Base-by-base conservation (phyloP, 352 stramenopile species). In the Globisporangium carolinianum region DNA sequence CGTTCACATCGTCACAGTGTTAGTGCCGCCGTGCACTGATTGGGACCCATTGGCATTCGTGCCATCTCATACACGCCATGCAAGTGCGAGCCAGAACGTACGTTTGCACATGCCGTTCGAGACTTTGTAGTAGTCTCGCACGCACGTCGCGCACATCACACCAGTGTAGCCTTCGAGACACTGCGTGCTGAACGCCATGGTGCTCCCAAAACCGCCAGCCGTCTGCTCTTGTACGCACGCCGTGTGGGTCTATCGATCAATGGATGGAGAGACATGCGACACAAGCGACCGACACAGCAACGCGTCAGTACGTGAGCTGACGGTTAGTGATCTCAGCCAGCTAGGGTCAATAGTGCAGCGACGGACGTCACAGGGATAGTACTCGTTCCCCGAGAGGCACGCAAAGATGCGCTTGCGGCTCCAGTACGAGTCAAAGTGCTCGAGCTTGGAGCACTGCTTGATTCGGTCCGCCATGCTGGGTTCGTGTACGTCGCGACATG, bases 351-450 rank as follows among this genome's bases (percentile, higher is more conserved):
- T 3, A 3, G 6, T 14, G 9, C 37, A 6, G 17, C 7, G 1
- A 65, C 75, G 58, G 75, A 89, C 79, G 53, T 83, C 71, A 47
- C 81, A 91, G 0, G 54, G 14, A 42, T 89, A 91, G 36, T 81
- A 87, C 57, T 87, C 78, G 15, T 74, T 70, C 6, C 65, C 58
- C 7, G 78, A 79, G 3, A 88, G 58, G 15, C 81, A 91, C 10
- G 75, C 71, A 57, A 80, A 91, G 11, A 91, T 67, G 12, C 81
- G 68, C 37, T 68, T 72, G n/a, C 62, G 67, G n/a, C 58, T 72
- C 81, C 78, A 91, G 47, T 72, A 81, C 7, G 63, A 62, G n/a
- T 57, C 64, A 53, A 91, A 91, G 9, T 39, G 63, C 2, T 62
- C 48, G 1, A 58, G 15, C 2, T 55, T 68, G 2, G 73, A 71